Conservation (phyloP, 352 stramenopile species). For the Pythium insidiosum region DNA sequence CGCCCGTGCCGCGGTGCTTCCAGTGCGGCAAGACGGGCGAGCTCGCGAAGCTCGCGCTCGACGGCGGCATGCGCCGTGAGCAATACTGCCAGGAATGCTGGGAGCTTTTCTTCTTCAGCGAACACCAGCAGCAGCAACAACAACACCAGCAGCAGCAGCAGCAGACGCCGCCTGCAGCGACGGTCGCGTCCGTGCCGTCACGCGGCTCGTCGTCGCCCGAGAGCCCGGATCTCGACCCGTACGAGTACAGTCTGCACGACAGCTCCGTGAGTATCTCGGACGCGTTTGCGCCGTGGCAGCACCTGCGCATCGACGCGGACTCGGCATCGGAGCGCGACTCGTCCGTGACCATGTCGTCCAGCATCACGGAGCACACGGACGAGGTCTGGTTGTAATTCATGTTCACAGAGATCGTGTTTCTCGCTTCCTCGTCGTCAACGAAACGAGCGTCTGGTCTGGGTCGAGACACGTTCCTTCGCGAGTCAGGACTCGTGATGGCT, state of each 20-base stretch:
- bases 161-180: constrained; percentile 4
- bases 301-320: constrained; percentile 29
- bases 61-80: constrained; percentile 23
- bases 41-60: constrained; percentile 43
- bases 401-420: too few species aligned
- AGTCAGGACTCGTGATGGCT: too few species aligned
- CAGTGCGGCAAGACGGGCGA: constrained; percentile 47
- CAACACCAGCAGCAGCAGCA: neutral
- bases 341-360: constrained; percentile 37
- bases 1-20: constrained; percentile 29
- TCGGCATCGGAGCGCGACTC: constrained; percentile 51
- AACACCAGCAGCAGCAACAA: constrained; percentile 16
- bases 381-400: constrained; percentile 57
- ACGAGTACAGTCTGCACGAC: constrained; percentile 73
- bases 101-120: constrained; percentile 62
- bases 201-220: constrained; percentile 13
- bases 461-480: neutral
- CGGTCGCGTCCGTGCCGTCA: constrained; percentile 6
- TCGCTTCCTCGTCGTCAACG: too few species aligned
- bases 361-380: constrained; percentile 32
- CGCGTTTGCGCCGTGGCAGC: constrained; percentile 46
- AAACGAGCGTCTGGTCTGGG: too few species aligned
- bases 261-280: constrained; percentile 44
- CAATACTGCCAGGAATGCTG: constrained; percentile 71
- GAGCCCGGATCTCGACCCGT: constrained; percentile 22